These are phyloP conservation scores for Lolium multiflorum DNA, from an alignment of 176 grass and related monocot species.

Conservation along the genomic window DNA sequence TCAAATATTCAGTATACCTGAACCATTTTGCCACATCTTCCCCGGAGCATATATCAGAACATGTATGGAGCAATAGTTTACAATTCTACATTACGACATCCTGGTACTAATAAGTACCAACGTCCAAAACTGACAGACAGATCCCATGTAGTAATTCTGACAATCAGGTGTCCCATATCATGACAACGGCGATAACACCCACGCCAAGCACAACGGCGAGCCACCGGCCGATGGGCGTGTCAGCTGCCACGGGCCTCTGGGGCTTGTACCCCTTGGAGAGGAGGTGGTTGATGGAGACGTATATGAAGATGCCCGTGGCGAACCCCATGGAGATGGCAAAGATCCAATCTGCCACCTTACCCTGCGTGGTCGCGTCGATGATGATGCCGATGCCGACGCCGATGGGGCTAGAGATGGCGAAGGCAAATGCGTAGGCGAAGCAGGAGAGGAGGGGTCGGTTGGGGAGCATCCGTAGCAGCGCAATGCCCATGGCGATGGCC, in stretches of 20 bases:
- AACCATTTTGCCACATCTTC: too few relatives aligned
- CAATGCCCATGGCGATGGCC: constrained; percentile 95
- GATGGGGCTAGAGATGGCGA: constrained; percentile 85
- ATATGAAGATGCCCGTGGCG: constrained; percentile 89
- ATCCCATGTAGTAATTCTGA: not conserved
- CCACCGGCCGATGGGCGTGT: constrained; percentile 63
- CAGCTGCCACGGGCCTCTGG: constrained; percentile 45
- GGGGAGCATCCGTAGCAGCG: constrained; percentile 83
- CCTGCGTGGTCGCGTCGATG: constrained; percentile 91
- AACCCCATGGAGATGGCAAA: constrained; percentile 92
- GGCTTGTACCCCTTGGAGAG: constrained; percentile 84
- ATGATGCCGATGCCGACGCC: constrained; percentile 82
- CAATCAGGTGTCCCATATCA: constrained; percentile 94
- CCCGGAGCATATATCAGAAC: too few relatives aligned
- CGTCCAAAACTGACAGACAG: not conserved
- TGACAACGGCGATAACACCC: constrained; percentile 85
- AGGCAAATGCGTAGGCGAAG: constrained; percentile 78
- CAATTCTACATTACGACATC: too few relatives aligned
- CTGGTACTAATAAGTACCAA: not conserved
- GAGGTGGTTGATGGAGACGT: constrained; percentile 95
- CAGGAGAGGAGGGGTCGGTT: constrained; percentile 77
- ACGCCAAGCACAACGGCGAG: constrained; percentile 77
- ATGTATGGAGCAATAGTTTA: too few relatives aligned
- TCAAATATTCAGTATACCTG: too few relatives aligned
- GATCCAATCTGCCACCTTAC: constrained; percentile 85